Percentiles rank a stretch among this genome's conserved stretches.
Conservation (phyloP, 768 basidiomycete genomes). For the Mycena filopes region DNA sequence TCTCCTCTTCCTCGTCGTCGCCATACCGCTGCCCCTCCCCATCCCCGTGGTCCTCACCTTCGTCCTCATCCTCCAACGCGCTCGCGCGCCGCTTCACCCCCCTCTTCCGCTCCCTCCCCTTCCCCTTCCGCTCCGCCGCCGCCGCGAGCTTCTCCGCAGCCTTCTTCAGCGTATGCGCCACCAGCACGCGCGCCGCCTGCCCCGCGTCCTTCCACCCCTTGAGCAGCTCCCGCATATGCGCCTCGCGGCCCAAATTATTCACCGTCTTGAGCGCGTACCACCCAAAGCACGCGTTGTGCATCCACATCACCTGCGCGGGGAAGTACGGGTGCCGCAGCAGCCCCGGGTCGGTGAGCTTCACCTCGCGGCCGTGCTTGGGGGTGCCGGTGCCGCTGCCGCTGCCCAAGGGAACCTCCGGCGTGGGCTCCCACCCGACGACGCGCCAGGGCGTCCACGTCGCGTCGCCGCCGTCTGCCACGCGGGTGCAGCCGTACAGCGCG, state of each 20-base stretch:
- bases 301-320: slow-evolving; percentile 13
- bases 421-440: not conserved
- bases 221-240: not conserved
- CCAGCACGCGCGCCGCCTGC: not conserved
- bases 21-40: too few relatives aligned
- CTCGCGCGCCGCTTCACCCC: too few relatives aligned
- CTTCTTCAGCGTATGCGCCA: not conserved
- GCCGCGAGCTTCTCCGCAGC: not conserved
- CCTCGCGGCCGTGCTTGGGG: not conserved
- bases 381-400: too few relatives aligned
- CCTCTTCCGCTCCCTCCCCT: not conserved
- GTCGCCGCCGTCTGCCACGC: not conserved
- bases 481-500: slow-evolving; percentile 17
- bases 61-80: too few relatives aligned
- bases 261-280: slow-evolving; percentile 11
- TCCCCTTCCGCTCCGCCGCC: not conserved
- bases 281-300: not conserved
- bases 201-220: not conserved
- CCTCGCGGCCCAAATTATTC: not conserved
- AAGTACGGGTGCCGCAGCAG: slow-evolving; percentile 12
- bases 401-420: too few relatives aligned
- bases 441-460: slow-evolving; percentile 20
- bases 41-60: too few relatives aligned
- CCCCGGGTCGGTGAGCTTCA: slow-evolving; percentile 4
- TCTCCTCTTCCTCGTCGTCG: too few relatives aligned